Percentiles rank a stretch among this genome's conserved stretches.
phyloP scores from a whole-genome alignment of 2,329 filamentous ascomycete genomes.

The Hirsutella thompsonii region DNA sequence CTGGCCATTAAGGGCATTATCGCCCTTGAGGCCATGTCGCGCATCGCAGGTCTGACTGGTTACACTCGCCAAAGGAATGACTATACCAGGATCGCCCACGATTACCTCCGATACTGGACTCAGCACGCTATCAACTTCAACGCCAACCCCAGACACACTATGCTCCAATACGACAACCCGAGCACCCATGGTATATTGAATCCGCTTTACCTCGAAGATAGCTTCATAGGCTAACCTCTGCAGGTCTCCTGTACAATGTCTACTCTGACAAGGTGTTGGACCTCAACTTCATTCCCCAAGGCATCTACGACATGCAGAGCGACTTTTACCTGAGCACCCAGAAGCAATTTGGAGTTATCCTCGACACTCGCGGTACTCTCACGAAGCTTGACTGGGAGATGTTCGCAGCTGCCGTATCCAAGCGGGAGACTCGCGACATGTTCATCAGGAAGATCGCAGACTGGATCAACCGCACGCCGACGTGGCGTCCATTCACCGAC shows the following conservation, averaged over 20 bases:
- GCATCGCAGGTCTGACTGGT: constrained; percentile 50
- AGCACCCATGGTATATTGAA: constrained; percentile 25
- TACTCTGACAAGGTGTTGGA: constrained; percentile 68
- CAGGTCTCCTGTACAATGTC: constrained; percentile 56
- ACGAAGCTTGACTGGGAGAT: constrained; percentile 85
- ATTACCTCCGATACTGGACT: constrained; percentile 64
- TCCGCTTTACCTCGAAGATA: neutral
- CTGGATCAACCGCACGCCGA: constrained; percentile 65
- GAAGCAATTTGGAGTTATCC: constrained; percentile 66
- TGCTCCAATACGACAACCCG: constrained; percentile 61
- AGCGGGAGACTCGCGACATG: constrained; percentile 42
- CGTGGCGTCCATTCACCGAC: constrained; percentile 62
- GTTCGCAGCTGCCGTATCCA: constrained; percentile 66
- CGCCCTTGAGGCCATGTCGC: constrained; percentile 68
- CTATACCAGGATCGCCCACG: constrained; percentile 49
- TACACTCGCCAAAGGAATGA: constrained; percentile 41
- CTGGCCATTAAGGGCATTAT: constrained; percentile 75
- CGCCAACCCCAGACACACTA: constrained; percentile 50
- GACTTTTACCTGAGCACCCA: constrained; percentile 62
- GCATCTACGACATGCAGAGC: constrained; percentile 66
- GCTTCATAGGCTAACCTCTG: neutral
- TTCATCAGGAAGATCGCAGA: constrained; percentile 57
- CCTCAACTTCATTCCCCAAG: constrained; percentile 62
- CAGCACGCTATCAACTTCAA: constrained; percentile 55
- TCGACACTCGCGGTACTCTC: constrained; percentile 71